phyloP scores from a whole-genome alignment of 129 eudicot genomes.

The Logfia minima region DNA sequence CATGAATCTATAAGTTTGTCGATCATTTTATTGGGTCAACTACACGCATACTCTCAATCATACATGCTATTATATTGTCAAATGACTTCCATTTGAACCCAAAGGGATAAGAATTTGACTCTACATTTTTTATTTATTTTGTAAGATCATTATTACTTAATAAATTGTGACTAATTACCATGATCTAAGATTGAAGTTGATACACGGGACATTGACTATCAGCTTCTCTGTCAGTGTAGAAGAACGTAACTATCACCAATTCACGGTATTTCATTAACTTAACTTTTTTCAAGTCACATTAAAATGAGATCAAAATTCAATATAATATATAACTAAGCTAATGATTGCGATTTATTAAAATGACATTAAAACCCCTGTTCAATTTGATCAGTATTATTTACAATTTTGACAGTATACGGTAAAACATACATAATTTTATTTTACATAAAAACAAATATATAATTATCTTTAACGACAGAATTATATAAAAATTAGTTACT shows the following conservation, averaged over 20 bases:
- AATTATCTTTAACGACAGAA: too few species aligned
- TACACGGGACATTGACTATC: too few species aligned
- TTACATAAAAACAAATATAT: too few species aligned
- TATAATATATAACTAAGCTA: neutral
- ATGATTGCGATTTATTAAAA: neutral
- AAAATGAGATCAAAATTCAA: neutral
- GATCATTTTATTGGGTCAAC: neutral
- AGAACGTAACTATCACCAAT: neutral
- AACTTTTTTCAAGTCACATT: neutral
- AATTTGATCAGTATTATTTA: too few species aligned
- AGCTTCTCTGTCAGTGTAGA: neutral
- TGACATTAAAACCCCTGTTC: too few species aligned
- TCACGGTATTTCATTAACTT: neutral
- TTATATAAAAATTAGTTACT: too few species aligned
- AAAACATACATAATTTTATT: neutral
- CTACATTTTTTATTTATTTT: neutral
- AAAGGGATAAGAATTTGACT: constrained; percentile 26
- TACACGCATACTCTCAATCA: constrained; percentile 10
- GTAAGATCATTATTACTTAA: constrained; percentile 10
- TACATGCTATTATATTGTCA: constrained; percentile 4
- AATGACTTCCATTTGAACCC: constrained; percentile 6
- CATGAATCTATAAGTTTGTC: neutral
- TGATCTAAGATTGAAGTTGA: constrained; percentile 7
- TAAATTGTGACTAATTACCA: too few species aligned
- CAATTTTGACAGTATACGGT: neutral